phyloP scores from a whole-genome alignment of 441 rosid genomes.

The Jatropha multifida region DNA sequence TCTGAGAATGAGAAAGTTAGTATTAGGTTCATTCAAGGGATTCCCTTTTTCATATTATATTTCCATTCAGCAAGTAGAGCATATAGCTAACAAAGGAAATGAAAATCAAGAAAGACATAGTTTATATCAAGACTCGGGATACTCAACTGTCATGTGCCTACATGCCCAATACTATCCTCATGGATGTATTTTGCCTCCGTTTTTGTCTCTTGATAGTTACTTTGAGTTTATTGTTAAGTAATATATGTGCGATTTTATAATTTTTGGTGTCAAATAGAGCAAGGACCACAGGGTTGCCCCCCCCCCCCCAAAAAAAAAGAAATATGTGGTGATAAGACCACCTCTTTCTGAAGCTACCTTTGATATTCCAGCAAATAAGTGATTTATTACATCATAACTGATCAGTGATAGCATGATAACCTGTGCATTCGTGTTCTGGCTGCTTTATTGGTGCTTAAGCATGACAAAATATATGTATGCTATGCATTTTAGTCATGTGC shows the following conservation, averaged over 20 bases:
- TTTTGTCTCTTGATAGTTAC: not conserved
- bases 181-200: not conserved
- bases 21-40: not conserved
- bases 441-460: not conserved
- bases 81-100: not conserved
- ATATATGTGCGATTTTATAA: not conserved
- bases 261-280: not conserved
- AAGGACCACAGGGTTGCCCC: not conserved
- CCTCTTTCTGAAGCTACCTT: not conserved
- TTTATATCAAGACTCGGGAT: not conserved
- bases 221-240: not conserved
- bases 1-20: not conserved
- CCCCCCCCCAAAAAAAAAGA: not conserved
- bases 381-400: not conserved
- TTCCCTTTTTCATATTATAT: not conserved
- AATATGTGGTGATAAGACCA: not conserved
- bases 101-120: not conserved
- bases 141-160: not conserved
- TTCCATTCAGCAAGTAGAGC: not conserved
- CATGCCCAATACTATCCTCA: not conserved
- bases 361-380: not conserved
- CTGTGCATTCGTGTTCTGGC: not conserved
- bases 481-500: not conserved
- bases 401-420: not conserved
- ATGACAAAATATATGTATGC: not conserved